Base-by-base conservation (phyloP, 2,329 filamentous ascomycete species). In the Stagonosporopsis vannaccii region DNA sequence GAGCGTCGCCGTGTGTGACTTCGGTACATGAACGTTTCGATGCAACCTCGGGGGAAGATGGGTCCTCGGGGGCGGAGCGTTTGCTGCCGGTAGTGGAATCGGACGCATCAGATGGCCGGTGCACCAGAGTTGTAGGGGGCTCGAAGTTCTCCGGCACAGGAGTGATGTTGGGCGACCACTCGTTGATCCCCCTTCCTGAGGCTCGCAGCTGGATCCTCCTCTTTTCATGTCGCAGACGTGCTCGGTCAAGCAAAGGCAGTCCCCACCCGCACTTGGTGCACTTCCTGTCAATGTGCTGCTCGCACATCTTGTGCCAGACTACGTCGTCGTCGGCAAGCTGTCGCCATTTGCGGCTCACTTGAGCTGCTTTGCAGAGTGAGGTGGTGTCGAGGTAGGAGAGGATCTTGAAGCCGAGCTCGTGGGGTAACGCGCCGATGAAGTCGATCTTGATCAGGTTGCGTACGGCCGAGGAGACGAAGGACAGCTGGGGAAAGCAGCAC, bases 221-320 rank as follows among this genome's bases (percentile, higher is more conserved):
- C 77, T 92, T 96, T 76, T 94, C 92, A 60, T 91, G 92, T 63
- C 91, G 86, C 61, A 99, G 79, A 68, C 91, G 86, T 78, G 96
- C 97, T 67, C 92, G 86, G 71, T 99, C 95, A 46, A 99, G 80
- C 53, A 96, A 79, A 15, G 95, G 95, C 58, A 99, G 78, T 2
- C 95, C 95, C 92, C 93, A 98, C 22, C 95, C 94, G 72, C 95
- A 99, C 73, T 95, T 96, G 57, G 88, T 93, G 75, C 93, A 97
- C 73, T 96, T 96, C 58, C 92, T 84, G 73, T 96, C 91, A 66
- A 97, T 96, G 75, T 97, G 93, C 73, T 98, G 94, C 76, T 97
- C 92, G 73, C 95, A 99, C 93, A 98, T 97, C 62, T 89, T 90
- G 72, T 97, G 91, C 95, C 95, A 99, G 4, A 99, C 94, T 8